Evolutionary conservation across 116 monocot species (phyloP), one percentile per base, ranked within the genome.

Genomic region (Dioscorea cayenensis): DNA sequence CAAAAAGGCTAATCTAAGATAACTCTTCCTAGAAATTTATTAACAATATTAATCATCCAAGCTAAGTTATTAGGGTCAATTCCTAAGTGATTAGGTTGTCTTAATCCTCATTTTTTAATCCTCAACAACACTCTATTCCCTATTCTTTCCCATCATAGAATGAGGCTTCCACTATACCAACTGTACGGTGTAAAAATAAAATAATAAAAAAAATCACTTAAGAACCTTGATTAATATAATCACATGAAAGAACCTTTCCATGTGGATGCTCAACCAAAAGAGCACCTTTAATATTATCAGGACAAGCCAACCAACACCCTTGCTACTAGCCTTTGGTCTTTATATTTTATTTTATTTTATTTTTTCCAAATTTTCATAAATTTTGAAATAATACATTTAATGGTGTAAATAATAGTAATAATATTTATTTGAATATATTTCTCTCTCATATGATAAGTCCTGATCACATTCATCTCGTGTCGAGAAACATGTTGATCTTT

Each of bases 231-330:
- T 43, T 43, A 43, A 43, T 43, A 14, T 55, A 55, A 55, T 55
- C 55, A 16, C 55, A 55, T 55, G 55, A 55, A 52, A 55, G 55
- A 55, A 55, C 55, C 55, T 55, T 55, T 55, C 55, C 55, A 55
- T 55, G 55, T 55, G 55, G 55, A 55, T 10, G n/a, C 9, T 63
- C 63, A 23, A 21, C 23, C 11, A 63, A 63, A 23, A 63, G 13
- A 63, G 22, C 0, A 63, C 20, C 63, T 63, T 63, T 22, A 59
- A 59, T 59, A 59, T 21, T 59, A n/a, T 14, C 6, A 21, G 43
- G 12, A 43, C 43, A 43, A 43, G 43, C 43, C 8, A 43, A 9
- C 43, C 43, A 43, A 43, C 43, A 43, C 43, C 8, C 32, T 32
- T 32, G 43, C 43, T 6, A 3, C 43, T 43, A 8, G 43, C 43